These are phyloP conservation scores for Phragmites australis DNA, from an alignment of 176 grass and related monocot species.

Conservation along the genomic window DNA sequence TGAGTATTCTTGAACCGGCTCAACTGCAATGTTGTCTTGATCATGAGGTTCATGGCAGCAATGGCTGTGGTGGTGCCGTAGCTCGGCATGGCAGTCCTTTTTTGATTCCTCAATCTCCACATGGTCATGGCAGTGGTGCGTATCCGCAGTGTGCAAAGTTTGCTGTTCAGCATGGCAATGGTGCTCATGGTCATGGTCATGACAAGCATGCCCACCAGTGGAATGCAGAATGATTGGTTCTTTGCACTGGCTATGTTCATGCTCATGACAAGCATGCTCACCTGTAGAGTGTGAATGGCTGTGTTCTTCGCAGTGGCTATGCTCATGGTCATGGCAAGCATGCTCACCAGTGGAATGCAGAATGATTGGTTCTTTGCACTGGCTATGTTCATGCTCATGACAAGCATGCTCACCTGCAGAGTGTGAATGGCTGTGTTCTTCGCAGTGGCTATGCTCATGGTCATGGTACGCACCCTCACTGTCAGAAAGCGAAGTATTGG, in stretches of 20 bases:
- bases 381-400: constrained; percentile 32
- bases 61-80: constrained; percentile 28
- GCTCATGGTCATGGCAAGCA: constrained; percentile 42
- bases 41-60: constrained; percentile 52
- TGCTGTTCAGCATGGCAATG: constrained; percentile 41
- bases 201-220: constrained; percentile 30
- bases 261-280: constrained; percentile 31
- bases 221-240: constrained; percentile 2
- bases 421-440: constrained; percentile 35
- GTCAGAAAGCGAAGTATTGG: neutral
- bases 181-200: constrained; percentile 44
- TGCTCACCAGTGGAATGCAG: constrained; percentile 11
- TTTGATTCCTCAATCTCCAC: constrained; percentile 32
- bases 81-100: constrained; percentile 34
- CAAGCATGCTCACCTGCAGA: constrained; percentile 7
- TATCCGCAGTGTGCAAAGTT: neutral
- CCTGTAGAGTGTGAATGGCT: constrained; percentile 3
- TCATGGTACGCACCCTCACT: constrained; percentile 29
- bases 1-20: constrained; percentile 34
- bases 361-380: constrained; percentile 21
- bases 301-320: constrained; percentile 39
- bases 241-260: constrained; percentile 32
- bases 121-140: constrained; percentile 44
- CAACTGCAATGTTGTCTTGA: neutral
- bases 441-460: constrained; percentile 34